Percentiles rank a stretch among this genome's conserved stretches.
Conservation (phyloP, 164 flowering plant genomes). For the Pachysandra terminalis region DNA sequence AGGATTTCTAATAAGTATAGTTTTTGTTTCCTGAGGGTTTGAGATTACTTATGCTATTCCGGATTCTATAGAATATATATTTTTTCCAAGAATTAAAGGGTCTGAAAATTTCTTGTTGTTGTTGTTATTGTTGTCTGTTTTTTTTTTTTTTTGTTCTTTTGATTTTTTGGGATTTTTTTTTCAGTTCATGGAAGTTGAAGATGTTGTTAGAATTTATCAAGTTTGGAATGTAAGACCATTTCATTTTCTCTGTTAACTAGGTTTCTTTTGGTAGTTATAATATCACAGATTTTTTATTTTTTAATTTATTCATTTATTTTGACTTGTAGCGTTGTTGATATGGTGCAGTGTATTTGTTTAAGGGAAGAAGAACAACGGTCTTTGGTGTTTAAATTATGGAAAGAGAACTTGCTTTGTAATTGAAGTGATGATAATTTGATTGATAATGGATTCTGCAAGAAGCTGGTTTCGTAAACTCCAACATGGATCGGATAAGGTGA, state of each 20-base stretch:
- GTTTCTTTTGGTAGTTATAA: neutral
- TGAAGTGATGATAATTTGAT: conserved; percentile 9
- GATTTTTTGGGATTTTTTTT: neutral
- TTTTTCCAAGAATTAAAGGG: too few relatives aligned
- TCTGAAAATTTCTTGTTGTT: neutral
- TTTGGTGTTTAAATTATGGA: neutral
- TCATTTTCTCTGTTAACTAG: neutral
- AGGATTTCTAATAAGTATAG: neutral
- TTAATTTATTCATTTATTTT: neutral
- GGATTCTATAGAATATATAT: too few relatives aligned
- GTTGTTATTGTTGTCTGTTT: neutral
- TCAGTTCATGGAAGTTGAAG: neutral
- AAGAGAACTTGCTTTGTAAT: neutral
- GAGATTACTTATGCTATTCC: too few relatives aligned
- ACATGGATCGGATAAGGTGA: conserved; percentile 25
- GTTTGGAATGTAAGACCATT: neutral
- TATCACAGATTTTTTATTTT: neutral
- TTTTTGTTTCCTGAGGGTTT: too few relatives aligned
- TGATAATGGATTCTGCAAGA: conserved; percentile 41
- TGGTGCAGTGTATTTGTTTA: conserved; percentile 1
- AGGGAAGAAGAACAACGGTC: neutral
- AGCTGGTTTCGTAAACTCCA: conserved; percentile 50
- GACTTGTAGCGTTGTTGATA: neutral
- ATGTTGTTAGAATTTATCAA: too few relatives aligned
- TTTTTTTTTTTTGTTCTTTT: too few relatives aligned